These are phyloP conservation scores for Colletotrichum orchidophilum DNA, from an alignment of 2,329 filamentous ascomycete species.

Conservation along the genomic window DNA sequence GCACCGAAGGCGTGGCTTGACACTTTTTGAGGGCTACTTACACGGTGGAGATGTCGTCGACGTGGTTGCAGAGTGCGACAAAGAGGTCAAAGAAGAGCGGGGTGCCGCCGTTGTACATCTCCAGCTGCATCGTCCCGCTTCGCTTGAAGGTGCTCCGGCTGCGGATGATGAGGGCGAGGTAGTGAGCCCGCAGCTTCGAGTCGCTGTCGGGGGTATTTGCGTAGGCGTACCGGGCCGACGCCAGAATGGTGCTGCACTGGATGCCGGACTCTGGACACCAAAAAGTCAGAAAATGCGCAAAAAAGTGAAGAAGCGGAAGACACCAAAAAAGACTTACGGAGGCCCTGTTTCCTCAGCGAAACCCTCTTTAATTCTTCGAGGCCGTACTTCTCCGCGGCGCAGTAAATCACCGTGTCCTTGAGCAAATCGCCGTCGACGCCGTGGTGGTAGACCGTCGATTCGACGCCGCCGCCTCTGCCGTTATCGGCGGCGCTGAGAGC, in stretches of 20 bases:
- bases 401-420: slow-evolving; percentile 92
- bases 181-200: slow-evolving; percentile 90
- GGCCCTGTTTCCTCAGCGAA: slow-evolving; percentile 86
- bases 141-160: slow-evolving; percentile 89
- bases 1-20: not conserved
- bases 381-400: slow-evolving; percentile 84
- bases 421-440: slow-evolving; percentile 74
- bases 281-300: not conserved
- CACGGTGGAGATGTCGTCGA: slow-evolving; percentile 73
- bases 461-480: slow-evolving; percentile 57
- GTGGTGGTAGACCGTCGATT: slow-evolving; percentile 76
- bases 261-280: slow-evolving; percentile 72
- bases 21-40: slow-evolving; percentile 48
- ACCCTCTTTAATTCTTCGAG: slow-evolving; percentile 87
- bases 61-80: slow-evolving; percentile 91
- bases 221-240: slow-evolving; percentile 90
- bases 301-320: not conserved
- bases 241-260: slow-evolving; percentile 83
- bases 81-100: slow-evolving; percentile 93
- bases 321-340: slow-evolving; percentile 62
- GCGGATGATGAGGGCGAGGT: slow-evolving; percentile 90
- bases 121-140: slow-evolving; percentile 93
- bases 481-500: slow-evolving; percentile 55
- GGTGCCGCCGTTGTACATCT: slow-evolving; percentile 88
- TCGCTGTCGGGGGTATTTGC: slow-evolving; percentile 88